Evolutionary conservation across 2,329 filamentous ascomycete genomes (phyloP), one percentile per base, ranked within the genome.

Genomic region (Massarina eburnea): DNA sequence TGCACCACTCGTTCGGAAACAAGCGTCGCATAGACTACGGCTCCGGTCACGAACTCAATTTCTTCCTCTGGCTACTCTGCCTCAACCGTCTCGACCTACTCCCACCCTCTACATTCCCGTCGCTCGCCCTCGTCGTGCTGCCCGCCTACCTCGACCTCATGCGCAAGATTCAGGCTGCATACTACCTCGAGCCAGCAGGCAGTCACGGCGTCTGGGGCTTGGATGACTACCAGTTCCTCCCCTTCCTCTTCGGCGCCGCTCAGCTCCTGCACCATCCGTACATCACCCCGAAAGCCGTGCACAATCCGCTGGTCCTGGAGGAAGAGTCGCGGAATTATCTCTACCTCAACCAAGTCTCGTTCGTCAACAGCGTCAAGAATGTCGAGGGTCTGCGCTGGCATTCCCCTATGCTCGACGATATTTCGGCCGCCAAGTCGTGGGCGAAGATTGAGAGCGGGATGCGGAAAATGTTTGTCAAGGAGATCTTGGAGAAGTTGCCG

Each of bases 331-430:
- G 80, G 45, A 89, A 96, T 45, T 99, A 86, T 62, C 75, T 99
- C 46, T 99, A 99, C 61, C 82, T 99, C 0, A 88, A 91, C 41
- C 94, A 97, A 71, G 89, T 99, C 20, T 80, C 81, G 41, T 99
- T 95, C 72, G 92, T 99, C 46, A 96, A 97, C 72, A 89, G 85
- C 57, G 95, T 95, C 47, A 99, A 99, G 77, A 96, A 90, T 1
- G 91, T 96, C 46, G 90, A 95, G 63, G 92, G 91, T 1, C 75
- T 99, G 49, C 82, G 94, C 35, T 99, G 94, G 94, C 95, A 99
- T 64, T 91, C 86, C 54, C 94, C 95, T 3, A 97, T 99, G 95
- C 82, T 99, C 15, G 94, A 99, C 66, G 94, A 99, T 68, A 99
- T 99, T 54, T 94, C 88, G 3, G 85, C 89, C 1, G 88, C 92